Evolutionary conservation across 2,329 filamentous ascomycete species (phyloP), one percentile per base, ranked within the genome.

Genomic region (Claviceps digitariae): DNA sequence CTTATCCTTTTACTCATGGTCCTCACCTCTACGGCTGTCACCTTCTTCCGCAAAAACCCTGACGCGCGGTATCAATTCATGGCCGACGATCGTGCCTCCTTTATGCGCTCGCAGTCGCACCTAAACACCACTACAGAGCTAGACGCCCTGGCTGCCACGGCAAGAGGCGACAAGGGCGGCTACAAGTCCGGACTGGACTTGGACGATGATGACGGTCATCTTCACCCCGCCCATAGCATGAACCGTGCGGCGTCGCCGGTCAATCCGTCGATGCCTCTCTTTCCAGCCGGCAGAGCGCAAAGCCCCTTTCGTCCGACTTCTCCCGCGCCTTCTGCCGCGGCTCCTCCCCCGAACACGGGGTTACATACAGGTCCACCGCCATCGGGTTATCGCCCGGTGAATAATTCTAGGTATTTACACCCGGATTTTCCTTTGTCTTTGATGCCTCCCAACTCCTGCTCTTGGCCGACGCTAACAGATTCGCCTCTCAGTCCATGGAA

Each of bases 51-150:
- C 55, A 94, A 93, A 78, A 93, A 96, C 71, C 90, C 90, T 20
- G 90, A 96, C 66, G 88, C 86, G 44, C 83, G 89, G 56, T 96
- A 96, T 70, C 89, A 95, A 69, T 89, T 87, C 61, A 95, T 96
- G 90, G 85, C 85, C 52, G 90, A 96, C 63, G 90, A 96, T 68
- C 85, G 90, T 61, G 88, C 88, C 52, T 95, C 90, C 10, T 96
- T 96, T 72, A 95, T 95, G 82, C 95, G 95, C 74, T 95, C 89
- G 15, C 86, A 91, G 67, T 86, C 86, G 4, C 84, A 90, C 63
- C 74, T 95, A 52, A 80, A 71, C 48, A 70, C 75, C 25, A 87
- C 84, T 5, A 95, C 88, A 7, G 90, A 96, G 70, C 77, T 96
- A 51, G 89, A 96, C 66, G 90, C 90, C 12, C 74, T 95, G 55